Conservation (phyloP, 2,329 filamentous ascomycete genomes). For the Mycosphaerelloides madeirae region DNA sequence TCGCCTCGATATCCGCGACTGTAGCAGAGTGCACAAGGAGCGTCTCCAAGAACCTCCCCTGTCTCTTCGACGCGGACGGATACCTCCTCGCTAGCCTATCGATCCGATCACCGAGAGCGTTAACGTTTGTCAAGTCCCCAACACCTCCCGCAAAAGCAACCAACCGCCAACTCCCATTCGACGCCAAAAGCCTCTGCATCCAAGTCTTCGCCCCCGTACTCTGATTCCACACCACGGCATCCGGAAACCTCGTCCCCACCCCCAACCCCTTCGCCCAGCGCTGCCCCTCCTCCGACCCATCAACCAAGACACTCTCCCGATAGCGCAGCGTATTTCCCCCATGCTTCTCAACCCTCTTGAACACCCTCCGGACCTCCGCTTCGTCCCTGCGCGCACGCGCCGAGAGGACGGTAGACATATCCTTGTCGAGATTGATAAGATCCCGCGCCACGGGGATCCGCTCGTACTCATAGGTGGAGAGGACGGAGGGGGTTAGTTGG, state of each 20-base stretch:
- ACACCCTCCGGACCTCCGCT: slow-evolving; percentile 13
- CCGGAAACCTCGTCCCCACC: slow-evolving; percentile 7
- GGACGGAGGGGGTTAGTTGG: too few species aligned
- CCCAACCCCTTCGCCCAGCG: neutral
- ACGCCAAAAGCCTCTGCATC: slow-evolving; percentile 11
- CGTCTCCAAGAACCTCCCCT: slow-evolving; percentile 1
- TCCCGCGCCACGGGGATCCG: slow-evolving; percentile 16
- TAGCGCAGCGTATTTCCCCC: neutral
- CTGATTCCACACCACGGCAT: slow-evolving; percentile 12
- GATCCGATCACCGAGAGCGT: slow-evolving; percentile 3
- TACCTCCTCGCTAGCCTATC: neutral
- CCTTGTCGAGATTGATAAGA: slow-evolving; percentile 20
- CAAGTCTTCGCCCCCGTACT: slow-evolving; percentile 2
- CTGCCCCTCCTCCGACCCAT: neutral
- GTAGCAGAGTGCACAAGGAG: slow-evolving; percentile 6
- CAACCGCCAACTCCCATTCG: slow-evolving; percentile 17
- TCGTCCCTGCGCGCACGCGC: slow-evolving; percentile 3
- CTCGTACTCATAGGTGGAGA: slow-evolving; percentile 8
- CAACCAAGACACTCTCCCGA: neutral
- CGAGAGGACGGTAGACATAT: slow-evolving; percentile 18
- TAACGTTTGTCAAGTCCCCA: neutral
- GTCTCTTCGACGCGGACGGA: neutral
- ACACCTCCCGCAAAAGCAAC: slow-evolving; percentile 17
- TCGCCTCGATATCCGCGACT: slow-evolving; percentile 1
- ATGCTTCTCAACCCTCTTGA: slow-evolving; percentile 1